Evolutionary conservation across 176 grass and related monocot genomes (phyloP).

Genomic region (Rhynchospora tenuis): DNA sequence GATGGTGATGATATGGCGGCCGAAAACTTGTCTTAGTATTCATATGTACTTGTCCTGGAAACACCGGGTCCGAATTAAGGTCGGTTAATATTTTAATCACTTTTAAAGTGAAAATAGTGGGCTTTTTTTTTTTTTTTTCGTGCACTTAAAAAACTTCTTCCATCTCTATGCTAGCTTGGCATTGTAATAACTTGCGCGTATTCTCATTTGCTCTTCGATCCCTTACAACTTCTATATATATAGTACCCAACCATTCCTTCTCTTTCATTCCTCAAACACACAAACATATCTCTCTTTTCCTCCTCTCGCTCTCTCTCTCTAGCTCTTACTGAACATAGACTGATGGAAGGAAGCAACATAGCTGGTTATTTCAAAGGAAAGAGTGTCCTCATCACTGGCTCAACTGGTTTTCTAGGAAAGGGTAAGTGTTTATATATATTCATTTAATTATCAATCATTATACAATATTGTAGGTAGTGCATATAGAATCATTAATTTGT

Average conservation of each 20-base stretch:
- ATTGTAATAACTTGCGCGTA: neutral
- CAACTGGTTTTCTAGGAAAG: constrained; percentile 85
- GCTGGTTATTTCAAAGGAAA: constrained; percentile 65
- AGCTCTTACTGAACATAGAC: neutral
- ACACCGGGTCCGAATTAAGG: no score
- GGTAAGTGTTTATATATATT: constrained; percentile 31
- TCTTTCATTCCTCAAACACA: constrained; percentile 2
- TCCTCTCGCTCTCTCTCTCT: neutral
- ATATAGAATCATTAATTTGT: neutral
- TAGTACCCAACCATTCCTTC: neutral
- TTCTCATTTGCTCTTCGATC: neutral
- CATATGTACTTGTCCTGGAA: neutral
- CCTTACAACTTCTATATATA: constrained; percentile 3
- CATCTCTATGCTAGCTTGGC: neutral
- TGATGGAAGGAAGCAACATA: constrained; percentile 54
- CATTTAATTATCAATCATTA: neutral
- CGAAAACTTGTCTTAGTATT: neutral
- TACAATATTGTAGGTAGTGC: neutral
- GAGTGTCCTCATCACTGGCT: constrained; percentile 69
- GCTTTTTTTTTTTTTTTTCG: neutral
- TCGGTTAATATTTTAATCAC: neutral
- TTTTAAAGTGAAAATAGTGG: neutral
- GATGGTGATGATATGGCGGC: neutral
- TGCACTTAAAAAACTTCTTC: neutral
- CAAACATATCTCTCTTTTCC: neutral